Percentiles rank a stretch among this genome's conserved stretches.
phyloP scores from a whole-genome alignment of 2,329 filamentous ascomycete genomes.

The Didymella pomorum region DNA sequence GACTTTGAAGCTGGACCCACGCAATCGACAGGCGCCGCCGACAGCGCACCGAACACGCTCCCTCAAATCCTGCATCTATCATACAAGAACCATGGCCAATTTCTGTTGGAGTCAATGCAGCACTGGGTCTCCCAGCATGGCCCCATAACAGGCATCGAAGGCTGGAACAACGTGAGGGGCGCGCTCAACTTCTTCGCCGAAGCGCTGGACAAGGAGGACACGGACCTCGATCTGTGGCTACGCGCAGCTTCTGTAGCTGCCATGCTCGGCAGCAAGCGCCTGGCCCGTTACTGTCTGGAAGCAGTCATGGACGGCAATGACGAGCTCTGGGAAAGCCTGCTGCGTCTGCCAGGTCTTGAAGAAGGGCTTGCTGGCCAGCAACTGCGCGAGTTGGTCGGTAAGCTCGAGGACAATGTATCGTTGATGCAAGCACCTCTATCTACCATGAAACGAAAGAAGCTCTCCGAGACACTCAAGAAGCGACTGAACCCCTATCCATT shows the following conservation, averaged over 20 bases:
- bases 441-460: conserved; percentile 58
- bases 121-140: conserved; percentile 54
- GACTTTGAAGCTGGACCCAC: conserved; percentile 52
- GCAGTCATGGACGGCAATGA: conserved; percentile 69
- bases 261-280: conserved; percentile 64
- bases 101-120: conserved; percentile 78
- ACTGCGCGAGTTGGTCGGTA: conserved; percentile 54
- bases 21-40: conserved; percentile 67
- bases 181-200: conserved; percentile 65
- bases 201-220: conserved; percentile 70
- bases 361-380: conserved; percentile 50
- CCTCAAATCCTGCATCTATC: conserved; percentile 91
- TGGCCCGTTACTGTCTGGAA: conserved; percentile 69
- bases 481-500: conserved; percentile 63
- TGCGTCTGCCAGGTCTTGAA: conserved; percentile 63
- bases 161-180: conserved; percentile 32
- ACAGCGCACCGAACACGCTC: conserved; percentile 79
- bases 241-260: conserved; percentile 66
- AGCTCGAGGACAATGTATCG: conserved; percentile 65
- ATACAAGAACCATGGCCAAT: conserved; percentile 95
- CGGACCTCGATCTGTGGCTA: conserved; percentile 70
- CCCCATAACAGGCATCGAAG: conserved; percentile 46
- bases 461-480: conserved; percentile 61
- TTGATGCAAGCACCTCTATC: conserved; percentile 60
- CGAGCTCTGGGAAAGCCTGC: conserved; percentile 61